These are phyloP conservation scores for Neckera pumila DNA, from an alignment of 225 moss, liverwort and hornwort genomes.

Conservation along the genomic window DNA sequence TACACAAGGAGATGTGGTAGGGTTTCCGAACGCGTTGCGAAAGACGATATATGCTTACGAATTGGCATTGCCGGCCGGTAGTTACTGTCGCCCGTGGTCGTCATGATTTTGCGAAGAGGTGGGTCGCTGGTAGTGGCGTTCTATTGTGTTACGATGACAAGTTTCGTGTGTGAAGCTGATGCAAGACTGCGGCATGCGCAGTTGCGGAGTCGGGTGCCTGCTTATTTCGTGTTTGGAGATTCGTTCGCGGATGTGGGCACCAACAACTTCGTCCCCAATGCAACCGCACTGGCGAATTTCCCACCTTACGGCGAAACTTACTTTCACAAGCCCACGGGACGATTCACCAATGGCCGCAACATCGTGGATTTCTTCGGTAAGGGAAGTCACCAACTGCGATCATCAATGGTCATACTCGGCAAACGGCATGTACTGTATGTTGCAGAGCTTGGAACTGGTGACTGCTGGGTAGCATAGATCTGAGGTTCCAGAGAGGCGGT, in stretches of 20 bases:
- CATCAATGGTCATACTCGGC: not conserved
- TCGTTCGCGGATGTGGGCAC: slow-evolving; percentile 50
- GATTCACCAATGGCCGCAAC: slow-evolving; percentile 46
- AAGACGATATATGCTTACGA: not conserved
- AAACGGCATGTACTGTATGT: not conserved
- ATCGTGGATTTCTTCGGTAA: slow-evolving; percentile 34
- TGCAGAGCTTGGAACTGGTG: not conserved
- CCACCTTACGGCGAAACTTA: slow-evolving; percentile 45
- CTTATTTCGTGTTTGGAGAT: slow-evolving; percentile 41
- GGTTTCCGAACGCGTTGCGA: not conserved
- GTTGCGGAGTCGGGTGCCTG: slow-evolving; percentile 3
- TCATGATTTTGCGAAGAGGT: not conserved
- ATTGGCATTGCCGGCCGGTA: no score
- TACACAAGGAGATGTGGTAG: not conserved
- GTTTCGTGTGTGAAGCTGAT: not conserved
- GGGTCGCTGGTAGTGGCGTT: not conserved
- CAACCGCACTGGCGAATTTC: slow-evolving; percentile 20
- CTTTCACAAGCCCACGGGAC: slow-evolving; percentile 52
- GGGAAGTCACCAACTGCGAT: not conserved
- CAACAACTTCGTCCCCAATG: slow-evolving; percentile 27
- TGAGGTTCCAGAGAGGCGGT: not conserved
- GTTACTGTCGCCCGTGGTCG: not conserved
- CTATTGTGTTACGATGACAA: not conserved
- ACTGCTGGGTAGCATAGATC: not conserved
- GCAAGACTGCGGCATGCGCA: not conserved